phyloP scores from a whole-genome alignment of 257 asterid species.

The Solanum piurae region DNA sequence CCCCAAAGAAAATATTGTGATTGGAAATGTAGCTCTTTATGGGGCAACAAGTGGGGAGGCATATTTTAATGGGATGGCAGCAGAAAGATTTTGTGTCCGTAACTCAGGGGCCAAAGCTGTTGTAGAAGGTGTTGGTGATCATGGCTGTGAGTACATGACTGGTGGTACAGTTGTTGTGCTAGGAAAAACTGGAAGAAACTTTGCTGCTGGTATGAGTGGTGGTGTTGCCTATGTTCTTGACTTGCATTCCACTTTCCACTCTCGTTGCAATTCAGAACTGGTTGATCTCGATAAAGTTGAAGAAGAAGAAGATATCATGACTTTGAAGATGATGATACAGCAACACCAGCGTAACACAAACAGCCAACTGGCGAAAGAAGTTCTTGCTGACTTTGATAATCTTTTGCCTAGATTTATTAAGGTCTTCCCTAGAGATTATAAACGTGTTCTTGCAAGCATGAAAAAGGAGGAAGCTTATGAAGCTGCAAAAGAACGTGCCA shows the following conservation, averaged over 20 bases:
- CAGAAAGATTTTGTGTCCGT: conserved; percentile 95
- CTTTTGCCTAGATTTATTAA: conserved; percentile 77
- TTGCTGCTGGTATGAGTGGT: conserved; percentile 99
- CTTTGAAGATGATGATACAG: conserved; percentile 85
- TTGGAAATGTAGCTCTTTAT: conserved; percentile 95
- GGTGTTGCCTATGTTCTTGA: conserved; percentile 93
- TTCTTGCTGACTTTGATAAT: conserved; percentile 63
- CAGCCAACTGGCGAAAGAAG: conserved; percentile 75
- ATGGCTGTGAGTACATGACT: conserved; percentile 99
- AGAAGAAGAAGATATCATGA: conserved; percentile 79
- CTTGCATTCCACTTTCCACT: conserved; percentile 49
- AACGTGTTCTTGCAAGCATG: conserved; percentile 60
- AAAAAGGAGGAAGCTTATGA: conserved; percentile 38
- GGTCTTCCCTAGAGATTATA: conserved; percentile 94
- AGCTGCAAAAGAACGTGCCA: conserved; percentile 35
- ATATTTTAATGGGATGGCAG: conserved; percentile 98
- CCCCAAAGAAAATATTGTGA: conserved; percentile 88
- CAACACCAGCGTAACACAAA: conserved; percentile 94
- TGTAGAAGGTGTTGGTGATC: conserved; percentile 99
- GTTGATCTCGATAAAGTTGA: conserved; percentile 90
- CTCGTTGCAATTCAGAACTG: conserved; percentile 80
- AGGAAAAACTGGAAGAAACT: conserved; percentile 90
- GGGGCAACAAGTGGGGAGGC: conserved; percentile 98
- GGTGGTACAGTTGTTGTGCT: conserved; percentile 92
- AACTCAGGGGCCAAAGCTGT: conserved; percentile 95